phyloP scores from a whole-genome alignment of 495 filamentous ascomycete species.

The Monascus purpureus region DNA sequence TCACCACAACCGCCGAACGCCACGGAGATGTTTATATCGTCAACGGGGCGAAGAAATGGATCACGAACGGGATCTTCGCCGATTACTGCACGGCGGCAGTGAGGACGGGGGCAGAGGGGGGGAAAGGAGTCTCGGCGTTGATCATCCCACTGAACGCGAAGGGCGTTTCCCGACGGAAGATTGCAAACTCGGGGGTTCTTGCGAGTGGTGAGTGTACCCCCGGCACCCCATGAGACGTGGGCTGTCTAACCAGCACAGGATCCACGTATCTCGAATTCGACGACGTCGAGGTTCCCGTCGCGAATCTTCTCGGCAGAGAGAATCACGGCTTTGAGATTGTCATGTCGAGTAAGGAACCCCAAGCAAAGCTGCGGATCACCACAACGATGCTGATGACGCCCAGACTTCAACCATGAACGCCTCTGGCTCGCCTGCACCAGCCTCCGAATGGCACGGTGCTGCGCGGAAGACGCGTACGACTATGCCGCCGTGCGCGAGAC shows the following conservation, averaged over 20 bases:
- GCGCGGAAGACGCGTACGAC: conserved; percentile 22
- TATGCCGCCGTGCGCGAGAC: conserved; percentile 27
- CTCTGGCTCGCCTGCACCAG: conserved; percentile 19
- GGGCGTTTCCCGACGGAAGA: conserved; percentile 49
- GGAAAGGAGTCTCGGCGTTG: conserved; percentile 26
- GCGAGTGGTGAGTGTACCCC: conserved; percentile 14
- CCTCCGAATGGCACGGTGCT: conserved; percentile 22
- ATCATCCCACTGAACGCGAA: conserved; percentile 27
- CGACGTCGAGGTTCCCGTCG: conserved; percentile 19
- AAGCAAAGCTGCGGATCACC: background rate
- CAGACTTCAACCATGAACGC: conserved; percentile 29
- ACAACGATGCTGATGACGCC: background rate
- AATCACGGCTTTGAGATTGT: conserved; percentile 28
- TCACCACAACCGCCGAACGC: conserved; percentile 29
- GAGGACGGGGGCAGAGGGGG: conserved; percentile 28
- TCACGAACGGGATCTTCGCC: conserved; percentile 33
- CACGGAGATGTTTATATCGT: conserved; percentile 32
- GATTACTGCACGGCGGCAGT: conserved; percentile 35
- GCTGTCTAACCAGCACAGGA: too few species aligned
- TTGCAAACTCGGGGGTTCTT: conserved; percentile 48
- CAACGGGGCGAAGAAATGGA: conserved; percentile 39
- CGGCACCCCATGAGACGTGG: too few species aligned
- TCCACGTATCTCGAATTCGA: conserved; percentile 25
- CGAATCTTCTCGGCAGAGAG: conserved; percentile 20
- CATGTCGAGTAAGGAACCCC: conserved; percentile 17